phyloP scores from a whole-genome alignment of 257 asterid genomes.

The Buddleja alternifolia region DNA sequence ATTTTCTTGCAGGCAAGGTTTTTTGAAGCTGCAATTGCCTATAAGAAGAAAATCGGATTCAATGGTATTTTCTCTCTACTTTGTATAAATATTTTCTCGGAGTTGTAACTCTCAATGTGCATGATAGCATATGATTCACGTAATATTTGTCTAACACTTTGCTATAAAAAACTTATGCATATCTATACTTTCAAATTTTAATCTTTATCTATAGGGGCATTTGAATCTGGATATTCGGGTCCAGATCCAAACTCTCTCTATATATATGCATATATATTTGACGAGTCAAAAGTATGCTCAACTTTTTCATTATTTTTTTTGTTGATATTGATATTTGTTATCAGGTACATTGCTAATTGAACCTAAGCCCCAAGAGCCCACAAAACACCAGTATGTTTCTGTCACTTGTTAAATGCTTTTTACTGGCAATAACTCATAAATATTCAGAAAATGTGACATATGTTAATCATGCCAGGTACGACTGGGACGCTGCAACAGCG shows the following conservation, averaged over 20 bases:
- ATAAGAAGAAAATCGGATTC: conserved; percentile 97
- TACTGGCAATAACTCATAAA: not conserved
- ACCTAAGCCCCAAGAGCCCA: conserved; percentile 99
- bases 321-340: conserved; percentile 4
- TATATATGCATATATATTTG: no score
- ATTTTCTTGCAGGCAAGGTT: conserved; percentile 73
- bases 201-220: no score
- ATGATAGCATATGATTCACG: not conserved
- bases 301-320: not conserved
- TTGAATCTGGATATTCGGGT: no score
- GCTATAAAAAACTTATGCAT: not conserved
- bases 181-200: not conserved
- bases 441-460: conserved; percentile 19
- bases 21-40: conserved; percentile 87
- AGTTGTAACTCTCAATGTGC: no score
- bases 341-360: conserved; percentile 95
- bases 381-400: conserved; percentile 83
- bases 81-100: no score
- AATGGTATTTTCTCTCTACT: conserved; percentile 54
- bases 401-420: not conserved
- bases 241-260: no score
- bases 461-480: conserved; percentile 61
- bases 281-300: no score
- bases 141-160: not conserved
- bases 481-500: conserved; percentile 98